Evolutionary conservation across 306 rosid genomes (phyloP).

Genomic region (Fagus sylvatica): DNA sequence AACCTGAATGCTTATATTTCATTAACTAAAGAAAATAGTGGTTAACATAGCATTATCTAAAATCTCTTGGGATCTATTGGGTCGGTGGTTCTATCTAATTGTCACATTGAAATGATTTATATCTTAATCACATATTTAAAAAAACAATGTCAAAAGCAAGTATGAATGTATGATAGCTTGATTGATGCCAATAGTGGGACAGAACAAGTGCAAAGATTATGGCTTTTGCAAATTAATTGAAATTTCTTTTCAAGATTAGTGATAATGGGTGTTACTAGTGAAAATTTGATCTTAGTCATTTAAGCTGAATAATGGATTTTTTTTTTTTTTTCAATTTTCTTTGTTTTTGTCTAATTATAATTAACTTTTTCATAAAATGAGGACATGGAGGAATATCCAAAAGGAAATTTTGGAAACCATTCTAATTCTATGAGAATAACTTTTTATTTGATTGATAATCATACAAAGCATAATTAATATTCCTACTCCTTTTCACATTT

Average conservation of each 20-base stretch:
- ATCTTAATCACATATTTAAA: background rate
- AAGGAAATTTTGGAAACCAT: no score
- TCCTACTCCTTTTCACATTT: no score
- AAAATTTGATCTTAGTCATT: background rate
- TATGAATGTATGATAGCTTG: background rate
- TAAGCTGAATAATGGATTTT: background rate
- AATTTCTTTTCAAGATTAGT: background rate
- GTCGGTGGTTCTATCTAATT: conserved; percentile 28
- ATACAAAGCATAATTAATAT: no score
- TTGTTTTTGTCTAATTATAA: no score
- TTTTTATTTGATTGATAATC: no score
- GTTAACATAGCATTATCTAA: conserved; percentile 29
- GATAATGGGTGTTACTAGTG: background rate
- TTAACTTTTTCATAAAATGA: no score
- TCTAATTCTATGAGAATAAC: no score
- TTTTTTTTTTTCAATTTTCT: no score
- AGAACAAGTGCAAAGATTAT: background rate
- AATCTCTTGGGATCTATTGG: conserved; percentile 23
- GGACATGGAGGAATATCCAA: no score
- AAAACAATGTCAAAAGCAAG: background rate
- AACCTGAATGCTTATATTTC: conserved; percentile 16
- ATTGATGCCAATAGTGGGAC: background rate
- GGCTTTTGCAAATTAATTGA: background rate
- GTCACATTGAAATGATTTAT: conserved; percentile 12
- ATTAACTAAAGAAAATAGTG: conserved; percentile 3